Percentiles rank a stretch among this genome's conserved stretches.
phyloP scores from a whole-genome alignment of 108 stramenopile genomes.

The Fistulifera pelliculosa region DNA sequence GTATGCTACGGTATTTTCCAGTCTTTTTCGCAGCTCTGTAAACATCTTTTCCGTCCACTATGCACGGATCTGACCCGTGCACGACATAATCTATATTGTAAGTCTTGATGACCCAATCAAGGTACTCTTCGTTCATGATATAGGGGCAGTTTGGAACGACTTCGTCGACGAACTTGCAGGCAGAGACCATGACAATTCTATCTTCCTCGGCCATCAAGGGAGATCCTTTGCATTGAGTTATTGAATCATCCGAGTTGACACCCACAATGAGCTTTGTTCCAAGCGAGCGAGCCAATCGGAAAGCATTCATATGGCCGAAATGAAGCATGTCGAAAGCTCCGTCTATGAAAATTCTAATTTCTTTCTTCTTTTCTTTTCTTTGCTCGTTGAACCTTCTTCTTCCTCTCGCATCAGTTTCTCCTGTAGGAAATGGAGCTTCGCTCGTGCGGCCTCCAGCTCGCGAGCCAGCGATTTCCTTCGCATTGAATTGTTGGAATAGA shows the following conservation, averaged over 20 bases:
- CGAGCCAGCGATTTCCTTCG: constrained; percentile 34
- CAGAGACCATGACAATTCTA: constrained; percentile 83
- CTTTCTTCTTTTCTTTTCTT: constrained; percentile 17
- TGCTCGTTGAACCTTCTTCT: constrained; percentile 10
- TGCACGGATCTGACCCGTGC: constrained; percentile 99
- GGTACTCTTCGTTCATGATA: constrained; percentile 91
- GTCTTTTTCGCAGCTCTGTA: constrained; percentile 74
- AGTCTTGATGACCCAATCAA: constrained; percentile 83
- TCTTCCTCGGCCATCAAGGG: constrained; percentile 95
- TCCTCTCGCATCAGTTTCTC: constrained; percentile 37
- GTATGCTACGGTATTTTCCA: constrained; percentile 81
- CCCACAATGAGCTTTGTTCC: constrained; percentile 96
- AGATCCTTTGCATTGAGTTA: constrained; percentile 86
- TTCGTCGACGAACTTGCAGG: constrained; percentile 98
- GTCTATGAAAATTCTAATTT: constrained; percentile 94
- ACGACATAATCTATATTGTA: constrained; percentile 91
- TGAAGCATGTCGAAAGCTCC: constrained; percentile 98
- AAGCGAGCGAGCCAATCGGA: constrained; percentile 89
- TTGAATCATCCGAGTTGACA: constrained; percentile 92
- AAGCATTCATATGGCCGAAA: constrained; percentile 99
- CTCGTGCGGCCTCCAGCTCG: constrained; percentile 49
- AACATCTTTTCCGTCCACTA: constrained; percentile 89
- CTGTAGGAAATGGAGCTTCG: constrained; percentile 47
- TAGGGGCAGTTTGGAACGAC: constrained; percentile 95
- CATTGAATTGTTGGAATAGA: constrained; percentile 46